Percentiles rank a stretch among this genome's conserved stretches.
Evolutionary conservation across 2,329 filamentous ascomycete genomes (phyloP).

Genomic region (Trichoderma endophyticum): DNA sequence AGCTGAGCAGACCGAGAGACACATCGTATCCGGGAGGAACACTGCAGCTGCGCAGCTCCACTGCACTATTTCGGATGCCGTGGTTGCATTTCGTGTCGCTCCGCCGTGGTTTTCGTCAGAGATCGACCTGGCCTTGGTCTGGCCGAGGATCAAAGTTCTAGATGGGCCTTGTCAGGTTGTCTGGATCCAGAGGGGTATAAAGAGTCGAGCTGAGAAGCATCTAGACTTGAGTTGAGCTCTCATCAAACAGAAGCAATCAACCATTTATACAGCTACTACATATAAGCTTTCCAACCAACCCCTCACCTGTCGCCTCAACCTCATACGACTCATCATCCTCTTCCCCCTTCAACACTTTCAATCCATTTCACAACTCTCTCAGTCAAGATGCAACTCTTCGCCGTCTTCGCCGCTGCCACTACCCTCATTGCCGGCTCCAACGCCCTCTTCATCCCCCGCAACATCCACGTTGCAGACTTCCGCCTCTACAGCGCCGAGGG

Average conservation of each 20-base stretch:
- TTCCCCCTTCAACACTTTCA: not conserved
- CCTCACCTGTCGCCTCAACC: not conserved
- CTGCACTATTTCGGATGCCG: constrained; percentile 11
- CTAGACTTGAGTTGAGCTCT: not conserved
- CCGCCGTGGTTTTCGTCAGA: constrained; percentile 6
- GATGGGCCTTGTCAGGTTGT: not conserved
- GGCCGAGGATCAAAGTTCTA: not conserved
- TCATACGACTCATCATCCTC: not conserved
- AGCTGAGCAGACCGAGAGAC: not conserved
- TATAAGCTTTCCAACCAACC: not conserved
- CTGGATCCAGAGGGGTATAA: not conserved
- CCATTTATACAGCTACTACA: not conserved
- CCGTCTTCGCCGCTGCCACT: constrained; percentile 17
- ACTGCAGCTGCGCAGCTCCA: constrained; percentile 16
- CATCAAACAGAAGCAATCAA: not conserved
- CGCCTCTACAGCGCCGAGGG: constrained; percentile 23
- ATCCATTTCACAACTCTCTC: not conserved
- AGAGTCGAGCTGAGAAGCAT: constrained; percentile 1
- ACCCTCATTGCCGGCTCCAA: constrained; percentile 19
- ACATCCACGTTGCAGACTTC: constrained; percentile 28
- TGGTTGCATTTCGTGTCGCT: constrained; percentile 13
- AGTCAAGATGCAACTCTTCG: constrained; percentile 21
- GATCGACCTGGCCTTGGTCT: not conserved
- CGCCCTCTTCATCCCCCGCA: constrained; percentile 22
- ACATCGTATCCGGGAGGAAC: constrained; percentile 20